A percentile compares a stretch with the other conserved stretches of the same genome.
phyloP scores from a whole-genome alignment of 2,329 filamentous ascomycete genomes.

The Arthrobotrys musiformis region DNA sequence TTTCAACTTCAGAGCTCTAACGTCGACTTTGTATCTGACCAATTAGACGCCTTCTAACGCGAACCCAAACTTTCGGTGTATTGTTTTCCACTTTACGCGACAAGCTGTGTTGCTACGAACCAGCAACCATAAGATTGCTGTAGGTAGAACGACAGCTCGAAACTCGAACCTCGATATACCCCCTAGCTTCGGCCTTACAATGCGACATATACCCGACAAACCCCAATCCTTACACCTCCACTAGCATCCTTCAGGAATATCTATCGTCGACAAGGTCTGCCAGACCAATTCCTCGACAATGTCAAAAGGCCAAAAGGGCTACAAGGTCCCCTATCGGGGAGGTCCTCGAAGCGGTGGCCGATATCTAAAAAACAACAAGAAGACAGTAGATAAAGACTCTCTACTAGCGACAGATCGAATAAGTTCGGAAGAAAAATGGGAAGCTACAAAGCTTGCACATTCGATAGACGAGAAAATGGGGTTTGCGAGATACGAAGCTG shows the following conservation, averaged over 20 bases:
- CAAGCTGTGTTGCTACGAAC: slow-evolving; percentile 61
- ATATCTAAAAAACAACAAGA: slow-evolving; percentile 64
- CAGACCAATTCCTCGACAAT: slow-evolving; percentile 38
- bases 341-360: slow-evolving; percentile 66
- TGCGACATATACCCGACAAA: slow-evolving; percentile 17
- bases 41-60: slow-evolving; percentile 18
- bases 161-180: slow-evolving; percentile 12
- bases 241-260: neutral
- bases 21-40: neutral
- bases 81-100: slow-evolving; percentile 60
- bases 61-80: slow-evolving; percentile 10
- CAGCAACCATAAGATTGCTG: slow-evolving; percentile 11
- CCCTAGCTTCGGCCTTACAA: slow-evolving; percentile 16
- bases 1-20: neutral
- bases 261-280: slow-evolving; percentile 24
- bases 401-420: slow-evolving; percentile 82
- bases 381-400: slow-evolving; percentile 81
- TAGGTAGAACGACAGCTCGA: slow-evolving; percentile 4
- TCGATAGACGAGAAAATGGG: slow-evolving; percentile 95
- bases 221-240: neutral
- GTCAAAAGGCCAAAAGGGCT: slow-evolving; percentile 40
- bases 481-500: slow-evolving; percentile 89
- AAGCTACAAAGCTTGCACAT: slow-evolving; percentile 83
- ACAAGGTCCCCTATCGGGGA: slow-evolving; percentile 69
- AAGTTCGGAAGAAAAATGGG: slow-evolving; percentile 90